Evolutionary conservation across 1,284 basidiomycete species (phyloP), one percentile per base, ranked within the genome.

Genomic region (Cystobasidium sp.): DNA sequence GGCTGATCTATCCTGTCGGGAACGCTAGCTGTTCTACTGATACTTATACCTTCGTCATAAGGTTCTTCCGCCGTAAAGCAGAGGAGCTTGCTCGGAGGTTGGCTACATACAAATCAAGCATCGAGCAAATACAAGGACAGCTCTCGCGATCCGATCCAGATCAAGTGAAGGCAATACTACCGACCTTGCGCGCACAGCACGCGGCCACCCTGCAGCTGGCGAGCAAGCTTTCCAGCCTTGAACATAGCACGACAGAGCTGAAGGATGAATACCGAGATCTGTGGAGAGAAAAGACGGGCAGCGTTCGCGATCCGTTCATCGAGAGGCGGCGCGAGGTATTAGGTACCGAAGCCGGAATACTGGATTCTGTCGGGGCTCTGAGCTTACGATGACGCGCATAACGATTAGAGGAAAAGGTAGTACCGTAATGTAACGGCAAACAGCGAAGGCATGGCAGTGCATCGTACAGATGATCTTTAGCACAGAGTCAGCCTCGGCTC

Each of bases 41-140:
- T 39, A 64, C 39, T 20, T 6, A 12, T 4, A 31, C 20, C 24
- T 41, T 39, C 37, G 18, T 53, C 18, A 53, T 18, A 74, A 92
- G 90, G 78, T 92, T 88, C 83, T 92, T 92, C 83, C 86, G 84
- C 46, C 86, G 90, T 31, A 87, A 90, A 49, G 87, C 89, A 20
- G 85, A 88, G 74, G 87, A 91, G 78, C 89, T 92, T 86, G 85
- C 85, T 67, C 87, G 89, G 77, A 84, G 90, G 43, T 82, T 93
- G 67, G 84, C 86, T 59, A 90, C 90, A 87, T 92, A 91, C 82
- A 90, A 90, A 79, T 84, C 86, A 41, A 91, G 90, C 8, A 89
- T 92, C 68, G 91, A 93, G 49, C 74, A 75, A 44, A 65, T 75
- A 31, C 69, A 72, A 68, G 56, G 56, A 4, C 69, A 72, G 49